Percentiles rank a stretch among this genome's conserved stretches.
phyloP scores from a whole-genome alignment of 768 basidiomycete genomes.

The Mycena vulgaris region DNA sequence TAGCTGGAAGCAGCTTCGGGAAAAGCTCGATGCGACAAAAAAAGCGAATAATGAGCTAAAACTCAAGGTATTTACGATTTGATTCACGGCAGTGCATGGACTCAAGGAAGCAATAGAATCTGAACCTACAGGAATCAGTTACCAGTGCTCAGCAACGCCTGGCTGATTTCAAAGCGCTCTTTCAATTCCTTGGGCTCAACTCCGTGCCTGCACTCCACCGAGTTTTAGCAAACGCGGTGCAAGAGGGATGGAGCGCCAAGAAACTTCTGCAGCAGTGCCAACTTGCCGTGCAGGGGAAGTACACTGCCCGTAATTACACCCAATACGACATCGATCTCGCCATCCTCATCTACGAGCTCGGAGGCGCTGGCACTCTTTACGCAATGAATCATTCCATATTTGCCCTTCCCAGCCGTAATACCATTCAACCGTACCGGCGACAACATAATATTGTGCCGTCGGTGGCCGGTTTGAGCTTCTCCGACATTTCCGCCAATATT shows the following conservation, averaged over 20 bases:
- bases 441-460: background rate
- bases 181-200: background rate
- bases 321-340: constrained; percentile 26
- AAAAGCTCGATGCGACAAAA: background rate
- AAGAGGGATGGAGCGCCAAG: constrained; percentile 1
- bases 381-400: constrained; percentile 24
- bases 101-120: no score
- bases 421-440: constrained; percentile 14
- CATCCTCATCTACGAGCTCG: constrained; percentile 15
- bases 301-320: background rate
- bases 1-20: background rate
- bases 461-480: background rate
- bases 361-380: constrained; percentile 4
- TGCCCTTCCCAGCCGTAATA: constrained; percentile 13
- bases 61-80: background rate
- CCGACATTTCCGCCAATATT: constrained; percentile 9
- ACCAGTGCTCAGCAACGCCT: background rate
- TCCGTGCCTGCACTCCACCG: constrained; percentile 18
- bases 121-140: background rate
- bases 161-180: background rate
- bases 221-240: constrained; percentile 1
- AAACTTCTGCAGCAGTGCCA: background rate
- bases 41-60: background rate
- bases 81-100: no score
- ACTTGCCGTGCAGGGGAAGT: constrained; percentile 7